A percentile compares a stretch with the other conserved stretches of the same genome.
These are phyloP conservation scores for Allomyces macrogynus DNA, from an alignment of 192 early-diverging fungal genomes.

Conservation along the genomic window DNA sequence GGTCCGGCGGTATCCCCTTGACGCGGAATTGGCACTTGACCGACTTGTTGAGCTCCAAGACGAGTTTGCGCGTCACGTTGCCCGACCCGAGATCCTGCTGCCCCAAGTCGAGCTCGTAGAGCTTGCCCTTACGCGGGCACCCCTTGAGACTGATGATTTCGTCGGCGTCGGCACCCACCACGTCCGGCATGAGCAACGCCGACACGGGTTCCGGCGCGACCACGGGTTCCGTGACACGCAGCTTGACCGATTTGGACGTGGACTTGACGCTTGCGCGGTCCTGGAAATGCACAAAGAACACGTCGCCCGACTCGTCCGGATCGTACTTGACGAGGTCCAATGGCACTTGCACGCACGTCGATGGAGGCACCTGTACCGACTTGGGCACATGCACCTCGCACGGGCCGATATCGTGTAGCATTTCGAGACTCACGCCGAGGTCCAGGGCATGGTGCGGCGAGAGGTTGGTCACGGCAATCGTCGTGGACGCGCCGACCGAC, in stretches of 20 bases:
- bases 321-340: background rate
- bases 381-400: background rate
- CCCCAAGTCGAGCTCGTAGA: conserved; percentile 59
- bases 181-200: no score
- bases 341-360: background rate
- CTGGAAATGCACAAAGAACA: background rate
- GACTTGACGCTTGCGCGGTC: background rate
- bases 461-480: conserved; percentile 34
- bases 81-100: conserved; percentile 44
- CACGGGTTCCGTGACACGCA: background rate
- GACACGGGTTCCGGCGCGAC: background rate
- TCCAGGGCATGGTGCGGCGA: conserved; percentile 37
- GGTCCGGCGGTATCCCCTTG: conserved; percentile 27
- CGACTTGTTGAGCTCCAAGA: conserved; percentile 30
- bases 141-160: background rate
- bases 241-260: background rate
- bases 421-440: conserved; percentile 45
- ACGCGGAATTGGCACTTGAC: conserved; percentile 41
- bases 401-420: background rate
- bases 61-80: conserved; percentile 36
- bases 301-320: background rate
- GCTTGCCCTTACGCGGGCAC: background rate
- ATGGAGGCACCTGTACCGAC: background rate
- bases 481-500: conserved; percentile 3
- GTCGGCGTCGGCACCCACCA: background rate